Percentiles rank a stretch among this genome's conserved stretches.
phyloP scores from a whole-genome alignment of 257 asterid species.

The Solanum gandarillasii region DNA sequence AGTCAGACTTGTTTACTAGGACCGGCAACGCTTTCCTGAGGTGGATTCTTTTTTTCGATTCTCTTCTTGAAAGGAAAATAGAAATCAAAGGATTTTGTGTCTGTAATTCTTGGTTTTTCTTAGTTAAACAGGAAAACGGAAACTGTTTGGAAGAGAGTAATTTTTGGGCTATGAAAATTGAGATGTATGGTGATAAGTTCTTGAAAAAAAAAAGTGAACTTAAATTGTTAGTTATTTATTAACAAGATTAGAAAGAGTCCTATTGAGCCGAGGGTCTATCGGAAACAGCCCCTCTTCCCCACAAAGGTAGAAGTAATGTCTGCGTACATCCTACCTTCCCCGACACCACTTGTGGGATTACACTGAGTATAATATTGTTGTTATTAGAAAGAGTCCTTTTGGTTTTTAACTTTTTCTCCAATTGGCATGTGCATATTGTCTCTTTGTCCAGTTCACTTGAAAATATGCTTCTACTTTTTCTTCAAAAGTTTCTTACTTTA shows the following conservation, averaged over 20 bases:
- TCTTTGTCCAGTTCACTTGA: constrained; percentile 28
- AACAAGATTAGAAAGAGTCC: constrained; percentile 7
- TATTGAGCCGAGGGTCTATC: neutral
- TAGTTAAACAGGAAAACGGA: neutral
- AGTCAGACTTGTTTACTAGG: neutral
- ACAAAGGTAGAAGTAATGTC: neutral
- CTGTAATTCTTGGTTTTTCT: neutral
- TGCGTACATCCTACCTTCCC: neutral
- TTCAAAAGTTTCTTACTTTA: neutral
- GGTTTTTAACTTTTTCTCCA: constrained; percentile 29
- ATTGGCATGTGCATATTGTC: constrained; percentile 55
- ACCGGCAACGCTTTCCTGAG: neutral
- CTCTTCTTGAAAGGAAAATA: neutral
- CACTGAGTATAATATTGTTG: neutral
- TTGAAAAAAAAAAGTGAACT: neutral
- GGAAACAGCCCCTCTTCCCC: neutral
- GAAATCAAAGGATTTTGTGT: neutral
- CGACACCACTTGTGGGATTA: neutral
- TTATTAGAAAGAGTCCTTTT: constrained; percentile 7
- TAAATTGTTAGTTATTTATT: constrained; percentile 16
- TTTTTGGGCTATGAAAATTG: constrained; percentile 19
- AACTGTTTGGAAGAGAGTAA: constrained; percentile 8
- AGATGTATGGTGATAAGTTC: constrained; percentile 3
- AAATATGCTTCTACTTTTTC: constrained; percentile 25
- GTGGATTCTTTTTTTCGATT: neutral